phyloP scores from a whole-genome alignment of 345 rosid genomes.

The Fremontodendron californicum region DNA sequence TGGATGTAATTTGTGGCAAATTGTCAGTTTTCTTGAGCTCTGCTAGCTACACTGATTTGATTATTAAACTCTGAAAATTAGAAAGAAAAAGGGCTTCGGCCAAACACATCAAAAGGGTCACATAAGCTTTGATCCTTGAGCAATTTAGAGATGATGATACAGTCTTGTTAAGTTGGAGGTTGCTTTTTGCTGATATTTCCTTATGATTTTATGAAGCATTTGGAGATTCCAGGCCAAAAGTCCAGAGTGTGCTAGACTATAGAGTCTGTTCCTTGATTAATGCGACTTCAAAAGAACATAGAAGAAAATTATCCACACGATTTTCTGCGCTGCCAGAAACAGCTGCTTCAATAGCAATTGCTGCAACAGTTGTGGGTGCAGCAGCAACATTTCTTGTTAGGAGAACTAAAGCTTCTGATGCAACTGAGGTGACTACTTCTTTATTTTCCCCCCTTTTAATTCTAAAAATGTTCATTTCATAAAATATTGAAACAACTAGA shows the following conservation, averaged over 20 bases:
- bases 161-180: background rate
- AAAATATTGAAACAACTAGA: background rate
- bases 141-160: background rate
- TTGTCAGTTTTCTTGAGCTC: background rate
- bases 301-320: slow-evolving; percentile 26
- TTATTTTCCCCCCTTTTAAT: background rate
- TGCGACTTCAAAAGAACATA: slow-evolving; percentile 24
- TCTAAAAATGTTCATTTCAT: background rate
- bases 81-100: background rate
- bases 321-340: slow-evolving; percentile 62
- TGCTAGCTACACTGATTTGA: background rate
- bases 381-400: slow-evolving; percentile 73
- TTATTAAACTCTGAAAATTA: background rate
- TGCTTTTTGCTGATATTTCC: slow-evolving; percentile 16
- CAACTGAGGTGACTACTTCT: slow-evolving; percentile 41
- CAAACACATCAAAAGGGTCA: background rate
- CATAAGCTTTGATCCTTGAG: background rate
- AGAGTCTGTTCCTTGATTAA: slow-evolving; percentile 20
- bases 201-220: slow-evolving; percentile 28
- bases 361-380: slow-evolving; percentile 77
- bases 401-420: slow-evolving; percentile 51
- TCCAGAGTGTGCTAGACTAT: slow-evolving; percentile 7
- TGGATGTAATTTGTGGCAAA: background rate
- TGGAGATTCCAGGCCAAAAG: slow-evolving; percentile 28
- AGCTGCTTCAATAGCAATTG: slow-evolving; percentile 74